Base-by-base conservation (phyloP, 148 eudicot species). In the Cornus florida region DNA sequence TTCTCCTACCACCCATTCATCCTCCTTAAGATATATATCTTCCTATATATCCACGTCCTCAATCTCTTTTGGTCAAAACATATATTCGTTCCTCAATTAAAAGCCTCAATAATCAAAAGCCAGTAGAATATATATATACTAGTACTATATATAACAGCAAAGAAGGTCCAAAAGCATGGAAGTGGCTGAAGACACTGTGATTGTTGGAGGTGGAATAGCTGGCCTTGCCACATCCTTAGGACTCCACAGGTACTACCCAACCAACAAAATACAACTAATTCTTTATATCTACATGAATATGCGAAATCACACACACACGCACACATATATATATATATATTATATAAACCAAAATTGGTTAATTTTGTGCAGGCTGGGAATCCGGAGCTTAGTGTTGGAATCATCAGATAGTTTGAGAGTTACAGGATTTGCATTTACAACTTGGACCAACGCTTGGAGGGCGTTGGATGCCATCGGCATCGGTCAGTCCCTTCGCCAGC, bases 371-470 rank as follows among this genome's bases (percentile, higher is more conserved):
- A 91, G 92, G 76, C 69, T 91, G 85, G 92, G 92, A 10, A 60
- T 91, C 3, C 69, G 64, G 67, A 85, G 91, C 75, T 75, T 89
- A 84, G 94, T 91, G 24, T 77, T 91, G 82, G 94, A 91, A 60
- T 91, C 94, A 73, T 82, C 88, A 10, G 90, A 86, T 10, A 20
- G 78, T 57, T 78, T 88, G 50, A 79, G 94, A 76, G 83, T 72
- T 10, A 70, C 90, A 0, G 94, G 94, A 19, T 80, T 83, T 67
- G 92, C 91, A 33, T 78, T 91, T 10, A 71, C 80, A 3, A 80
- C 83, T 0, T 89, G 92, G 91, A 72, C 90, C 13, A 91, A 89
- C 83, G 89, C 88, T 60, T 91, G 94, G 94, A 87, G 76, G 79
- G 92, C 88, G 0, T 31, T 89, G 71, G 92, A 91, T 48, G 84